Conservation (phyloP, 441 rosid genomes). For the Eruca vesicaria region DNA sequence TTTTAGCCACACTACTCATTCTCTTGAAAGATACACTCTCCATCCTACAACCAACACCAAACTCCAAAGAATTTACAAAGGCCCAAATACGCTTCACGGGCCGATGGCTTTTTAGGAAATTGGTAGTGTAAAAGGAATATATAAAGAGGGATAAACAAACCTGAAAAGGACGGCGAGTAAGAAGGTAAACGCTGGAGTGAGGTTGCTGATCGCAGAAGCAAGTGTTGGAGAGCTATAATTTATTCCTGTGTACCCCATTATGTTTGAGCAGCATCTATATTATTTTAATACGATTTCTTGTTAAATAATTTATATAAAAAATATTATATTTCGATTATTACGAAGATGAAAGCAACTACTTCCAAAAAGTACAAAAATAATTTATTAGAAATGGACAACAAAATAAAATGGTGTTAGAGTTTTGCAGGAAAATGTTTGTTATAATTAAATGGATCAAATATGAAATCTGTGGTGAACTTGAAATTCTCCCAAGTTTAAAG, state of each 20-base stretch:
- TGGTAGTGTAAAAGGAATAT: conserved; percentile 14
- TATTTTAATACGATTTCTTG: background rate
- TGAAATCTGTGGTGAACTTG: no score
- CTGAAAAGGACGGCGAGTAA: conserved; percentile 61
- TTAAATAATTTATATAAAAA: background rate
- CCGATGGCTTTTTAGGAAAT: conserved; percentile 15
- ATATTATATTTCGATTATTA: background rate
- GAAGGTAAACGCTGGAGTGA: conserved; percentile 68
- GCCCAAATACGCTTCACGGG: conserved; percentile 5
- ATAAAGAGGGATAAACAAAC: conserved; percentile 17
- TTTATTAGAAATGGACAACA: background rate
- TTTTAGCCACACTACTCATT: conserved; percentile 58
- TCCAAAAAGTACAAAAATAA: background rate
- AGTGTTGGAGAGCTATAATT: conserved; percentile 63
- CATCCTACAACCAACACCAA: conserved; percentile 44
- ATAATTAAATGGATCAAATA: background rate
- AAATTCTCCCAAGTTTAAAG: no score
- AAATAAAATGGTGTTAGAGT: background rate
- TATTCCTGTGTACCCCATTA: conserved; percentile 57
- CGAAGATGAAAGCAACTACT: conserved; percentile 1
- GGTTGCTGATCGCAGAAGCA: conserved; percentile 69
- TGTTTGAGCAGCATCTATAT: conserved; percentile 49
- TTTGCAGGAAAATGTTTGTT: background rate
- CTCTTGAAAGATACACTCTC: conserved; percentile 55
- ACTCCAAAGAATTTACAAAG: background rate